phyloP scores from a whole-genome alignment of 169 alveolate genomes.

The Eimeria maxima region DNA sequence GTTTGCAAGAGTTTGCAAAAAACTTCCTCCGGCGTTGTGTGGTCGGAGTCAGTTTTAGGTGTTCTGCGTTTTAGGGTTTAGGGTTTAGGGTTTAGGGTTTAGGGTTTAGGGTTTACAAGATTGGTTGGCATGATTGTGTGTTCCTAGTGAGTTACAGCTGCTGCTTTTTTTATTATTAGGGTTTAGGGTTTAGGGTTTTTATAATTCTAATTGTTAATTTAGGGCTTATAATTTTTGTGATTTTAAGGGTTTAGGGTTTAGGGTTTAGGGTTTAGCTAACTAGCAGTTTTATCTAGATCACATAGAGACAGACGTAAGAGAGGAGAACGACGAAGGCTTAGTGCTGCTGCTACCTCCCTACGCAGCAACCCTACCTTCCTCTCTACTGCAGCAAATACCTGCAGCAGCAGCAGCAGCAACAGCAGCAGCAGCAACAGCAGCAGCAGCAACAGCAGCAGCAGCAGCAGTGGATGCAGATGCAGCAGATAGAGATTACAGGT shows the following conservation, averaged over 20 bases:
- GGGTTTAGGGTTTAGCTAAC: not conserved
- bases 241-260: conserved; percentile 6
- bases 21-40: too few species aligned
- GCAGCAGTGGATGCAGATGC: too few species aligned
- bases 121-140: not conserved
- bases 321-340: not conserved
- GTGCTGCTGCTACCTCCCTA: not conserved
- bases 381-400: conserved; percentile 1
- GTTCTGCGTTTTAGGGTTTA: too few species aligned
- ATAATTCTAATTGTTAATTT: too few species aligned
- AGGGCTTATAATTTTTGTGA: too few species aligned
- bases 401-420: conserved; percentile 1
- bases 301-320: conserved; percentile 30
- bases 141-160: not conserved
- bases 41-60: too few species aligned
- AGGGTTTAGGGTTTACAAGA: not conserved
- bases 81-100: conserved; percentile 18
- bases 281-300: not conserved
- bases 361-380: not conserved
- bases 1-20: too few species aligned
- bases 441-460: not conserved
- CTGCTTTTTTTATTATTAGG: not conserved
- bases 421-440: not conserved
- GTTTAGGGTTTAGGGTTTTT: conserved; percentile 9
- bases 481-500: too few species aligned